These are phyloP conservation scores for Lachnellula hyalina DNA, from an alignment of 2,329 filamentous ascomycete genomes.

Conservation along the genomic window DNA sequence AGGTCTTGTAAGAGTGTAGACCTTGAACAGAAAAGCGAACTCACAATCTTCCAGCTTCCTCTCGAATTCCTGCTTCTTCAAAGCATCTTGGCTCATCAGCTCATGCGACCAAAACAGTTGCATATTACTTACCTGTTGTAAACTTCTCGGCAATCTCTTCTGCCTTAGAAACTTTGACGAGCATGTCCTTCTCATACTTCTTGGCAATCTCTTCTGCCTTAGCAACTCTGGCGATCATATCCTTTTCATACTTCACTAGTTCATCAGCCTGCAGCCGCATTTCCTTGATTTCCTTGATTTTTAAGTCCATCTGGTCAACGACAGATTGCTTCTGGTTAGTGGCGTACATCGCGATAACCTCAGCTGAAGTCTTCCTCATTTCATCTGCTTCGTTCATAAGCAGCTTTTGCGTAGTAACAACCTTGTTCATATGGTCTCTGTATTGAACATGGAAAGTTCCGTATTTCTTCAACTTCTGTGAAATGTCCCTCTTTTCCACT, in stretches of 20 bases:
- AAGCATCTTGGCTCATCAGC: neutral
- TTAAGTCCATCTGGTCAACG: neutral
- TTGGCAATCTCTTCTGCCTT: neutral
- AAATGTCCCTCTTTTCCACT: slow-evolving; percentile 16
- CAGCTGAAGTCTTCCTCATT: slow-evolving; percentile 1
- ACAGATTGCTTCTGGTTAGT: neutral
- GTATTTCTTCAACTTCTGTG: slow-evolving; percentile 22
- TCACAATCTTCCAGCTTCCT: neutral
- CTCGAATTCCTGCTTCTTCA: neutral
- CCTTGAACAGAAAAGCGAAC: neutral
- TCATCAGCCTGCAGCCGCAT: neutral
- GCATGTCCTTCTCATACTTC: neutral
- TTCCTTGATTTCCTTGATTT: slow-evolving; percentile 3
- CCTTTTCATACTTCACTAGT: neutral
- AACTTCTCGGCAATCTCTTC: neutral
- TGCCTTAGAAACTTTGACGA: neutral
- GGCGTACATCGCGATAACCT: neutral
- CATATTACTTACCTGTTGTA: neutral
- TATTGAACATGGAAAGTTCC: slow-evolving; percentile 25
- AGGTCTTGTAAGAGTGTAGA: neutral
- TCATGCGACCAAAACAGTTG: neutral
- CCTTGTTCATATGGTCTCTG: slow-evolving; percentile 30
- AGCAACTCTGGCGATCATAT: neutral
- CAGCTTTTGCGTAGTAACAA: slow-evolving; percentile 23
- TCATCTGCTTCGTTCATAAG: slow-evolving; percentile 14